Evolutionary conservation across 768 basidiomycete species (phyloP).

Genomic region (Tulasnella sp.): DNA sequence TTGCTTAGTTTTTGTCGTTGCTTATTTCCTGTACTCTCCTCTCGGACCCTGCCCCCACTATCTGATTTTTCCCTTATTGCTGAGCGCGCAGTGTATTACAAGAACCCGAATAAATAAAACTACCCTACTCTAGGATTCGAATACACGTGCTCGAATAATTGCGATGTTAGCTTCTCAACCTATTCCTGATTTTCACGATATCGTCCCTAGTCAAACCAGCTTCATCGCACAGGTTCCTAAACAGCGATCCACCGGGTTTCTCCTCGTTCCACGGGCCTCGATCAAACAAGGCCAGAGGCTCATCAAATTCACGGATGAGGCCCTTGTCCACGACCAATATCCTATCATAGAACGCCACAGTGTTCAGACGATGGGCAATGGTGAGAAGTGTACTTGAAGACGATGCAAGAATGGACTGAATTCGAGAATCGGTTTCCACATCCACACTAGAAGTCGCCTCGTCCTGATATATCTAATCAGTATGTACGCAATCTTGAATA

Average conservation of each 20-base stretch:
- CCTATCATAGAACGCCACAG: slow-evolving; percentile 78
- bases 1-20: no score
- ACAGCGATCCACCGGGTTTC: slow-evolving; percentile 66
- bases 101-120: no score
- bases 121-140: no score
- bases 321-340: slow-evolving; percentile 17
- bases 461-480: neutral
- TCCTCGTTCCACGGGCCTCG: no score
- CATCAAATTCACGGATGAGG: slow-evolving; percentile 53
- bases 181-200: no score
- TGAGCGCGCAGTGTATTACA: no score
- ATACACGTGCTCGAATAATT: no score
- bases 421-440: neutral
- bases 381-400: slow-evolving; percentile 8
- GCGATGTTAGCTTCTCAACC: no score
- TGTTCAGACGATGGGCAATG: slow-evolving; percentile 58
- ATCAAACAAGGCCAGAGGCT: slow-evolving; percentile 52
- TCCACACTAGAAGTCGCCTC: neutral
- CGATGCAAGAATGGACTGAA: neutral
- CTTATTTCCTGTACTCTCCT: no score
- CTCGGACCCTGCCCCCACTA: no score
- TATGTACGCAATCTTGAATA: neutral
- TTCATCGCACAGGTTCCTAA: slow-evolving; percentile 75
- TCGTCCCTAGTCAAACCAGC: slow-evolving; percentile 66
- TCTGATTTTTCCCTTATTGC: no score